A percentile compares a stretch with the other conserved stretches of the same genome.
These are phyloP conservation scores for Ballota nigra DNA, from an alignment of 257 asterid species.

Conservation along the genomic window DNA sequence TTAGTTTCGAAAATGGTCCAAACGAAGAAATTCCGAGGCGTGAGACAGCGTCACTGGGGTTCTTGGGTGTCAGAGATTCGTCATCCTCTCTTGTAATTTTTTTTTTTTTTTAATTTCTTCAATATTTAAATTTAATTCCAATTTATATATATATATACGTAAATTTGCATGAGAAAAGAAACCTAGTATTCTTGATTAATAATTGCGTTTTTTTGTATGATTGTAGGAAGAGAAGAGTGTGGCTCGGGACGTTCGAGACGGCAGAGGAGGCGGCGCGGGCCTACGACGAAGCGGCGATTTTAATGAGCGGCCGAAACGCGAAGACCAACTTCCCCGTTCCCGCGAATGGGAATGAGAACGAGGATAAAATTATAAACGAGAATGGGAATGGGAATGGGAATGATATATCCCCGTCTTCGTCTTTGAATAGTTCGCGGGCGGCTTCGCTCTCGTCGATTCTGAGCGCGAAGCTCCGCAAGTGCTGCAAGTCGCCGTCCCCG, in stretches of 20 bases:
- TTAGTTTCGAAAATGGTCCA: slow-evolving; percentile 43
- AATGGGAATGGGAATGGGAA: slow-evolving; percentile 12
- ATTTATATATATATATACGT: not conserved
- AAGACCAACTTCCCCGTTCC: slow-evolving; percentile 70
- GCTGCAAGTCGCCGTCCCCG: slow-evolving; percentile 78
- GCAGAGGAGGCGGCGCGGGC: slow-evolving; percentile 89
- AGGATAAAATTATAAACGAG: too few relatives aligned
- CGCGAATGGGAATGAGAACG: slow-evolving; percentile 3
- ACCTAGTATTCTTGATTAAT: not conserved
- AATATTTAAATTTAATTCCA: not conserved
- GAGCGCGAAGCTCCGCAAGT: slow-evolving; percentile 64
- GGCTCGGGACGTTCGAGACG: slow-evolving; percentile 85
- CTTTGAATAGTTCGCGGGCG: slow-evolving; percentile 22
- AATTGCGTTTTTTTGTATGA: not conserved
- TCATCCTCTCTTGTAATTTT: slow-evolving; percentile 72
- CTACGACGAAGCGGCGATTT: slow-evolving; percentile 76
- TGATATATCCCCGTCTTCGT: slow-evolving; percentile 20
- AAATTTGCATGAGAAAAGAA: not conserved
- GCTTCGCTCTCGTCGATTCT: slow-evolving; percentile 60
- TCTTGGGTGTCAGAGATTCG: slow-evolving; percentile 98
- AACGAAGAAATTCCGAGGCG: slow-evolving; percentile 76
- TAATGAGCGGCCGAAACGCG: slow-evolving; percentile 76
- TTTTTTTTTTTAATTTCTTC: too few relatives aligned
- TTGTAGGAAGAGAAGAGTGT: slow-evolving; percentile 76
- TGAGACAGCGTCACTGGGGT: slow-evolving; percentile 96